Conservation (phyloP, 129 eudicot species). For the Saussurea involucrata region DNA sequence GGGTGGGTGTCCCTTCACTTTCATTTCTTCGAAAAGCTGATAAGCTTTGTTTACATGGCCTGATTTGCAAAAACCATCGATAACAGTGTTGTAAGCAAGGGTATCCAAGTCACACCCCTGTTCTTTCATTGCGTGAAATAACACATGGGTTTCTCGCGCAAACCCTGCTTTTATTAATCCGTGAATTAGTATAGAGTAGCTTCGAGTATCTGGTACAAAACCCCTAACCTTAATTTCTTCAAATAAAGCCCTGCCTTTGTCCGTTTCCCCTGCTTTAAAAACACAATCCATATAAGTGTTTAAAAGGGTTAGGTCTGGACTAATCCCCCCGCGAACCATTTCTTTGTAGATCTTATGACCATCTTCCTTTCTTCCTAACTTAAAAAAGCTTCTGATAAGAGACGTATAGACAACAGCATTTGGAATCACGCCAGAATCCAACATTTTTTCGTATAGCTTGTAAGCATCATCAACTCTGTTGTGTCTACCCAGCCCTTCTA, state of each 20-base stretch:
- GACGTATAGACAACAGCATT: constrained; percentile 79
- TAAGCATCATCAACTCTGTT: constrained; percentile 89
- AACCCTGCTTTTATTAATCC: constrained; percentile 85
- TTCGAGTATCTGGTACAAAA: constrained; percentile 73
- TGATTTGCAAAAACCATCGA: constrained; percentile 87
- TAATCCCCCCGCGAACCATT: constrained; percentile 62
- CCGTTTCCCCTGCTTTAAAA: constrained; percentile 85
- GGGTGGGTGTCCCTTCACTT: constrained; percentile 60
- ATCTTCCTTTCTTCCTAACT: constrained; percentile 62
- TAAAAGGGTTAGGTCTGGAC: constrained; percentile 73
- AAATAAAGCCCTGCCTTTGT: constrained; percentile 79
- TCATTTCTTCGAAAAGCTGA: constrained; percentile 95
- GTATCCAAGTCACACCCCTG: constrained; percentile 79
- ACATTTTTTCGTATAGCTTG: constrained; percentile 67
- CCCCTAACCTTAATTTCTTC: constrained; percentile 62
- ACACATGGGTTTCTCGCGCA: constrained; percentile 62
- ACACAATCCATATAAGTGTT: constrained; percentile 94
- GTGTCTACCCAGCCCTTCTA: constrained; percentile 84
- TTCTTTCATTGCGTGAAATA: constrained; percentile 77
- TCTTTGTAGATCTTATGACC: constrained; percentile 95
- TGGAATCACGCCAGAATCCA: constrained; percentile 59
- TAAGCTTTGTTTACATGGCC: constrained; percentile 88
- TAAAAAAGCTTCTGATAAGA: constrained; percentile 73
- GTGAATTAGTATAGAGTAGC: constrained; percentile 85
- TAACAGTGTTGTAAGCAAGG: constrained; percentile 82